Percentiles rank a stretch among this genome's conserved stretches.
These are phyloP conservation scores for Allium sativum DNA, from an alignment of 106 monocot species.

Conservation along the genomic window DNA sequence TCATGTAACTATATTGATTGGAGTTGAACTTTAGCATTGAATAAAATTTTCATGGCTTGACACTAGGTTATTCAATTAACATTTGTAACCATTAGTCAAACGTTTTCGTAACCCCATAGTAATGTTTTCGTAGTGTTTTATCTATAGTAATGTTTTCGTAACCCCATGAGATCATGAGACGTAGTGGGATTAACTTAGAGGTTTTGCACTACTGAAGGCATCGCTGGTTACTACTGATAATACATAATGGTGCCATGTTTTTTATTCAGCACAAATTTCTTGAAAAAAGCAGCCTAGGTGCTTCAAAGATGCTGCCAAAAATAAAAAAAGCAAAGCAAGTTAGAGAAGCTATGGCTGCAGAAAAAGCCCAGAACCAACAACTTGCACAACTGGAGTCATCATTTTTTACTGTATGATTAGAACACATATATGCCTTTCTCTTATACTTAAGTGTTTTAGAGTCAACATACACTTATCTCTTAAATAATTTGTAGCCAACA, in stretches of 20 bases:
- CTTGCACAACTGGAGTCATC: slow-evolving; percentile 14
- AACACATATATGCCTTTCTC: neutral
- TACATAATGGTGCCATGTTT: neutral
- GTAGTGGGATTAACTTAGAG: too few relatives aligned
- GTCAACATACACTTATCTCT: slow-evolving; percentile 2
- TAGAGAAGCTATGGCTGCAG: slow-evolving; percentile 50
- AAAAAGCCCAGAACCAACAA: slow-evolving; percentile 38
- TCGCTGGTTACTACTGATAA: too few relatives aligned
- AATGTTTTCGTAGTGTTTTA: too few relatives aligned
- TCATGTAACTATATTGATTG: too few relatives aligned
- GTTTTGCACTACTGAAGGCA: too few relatives aligned
- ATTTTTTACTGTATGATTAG: slow-evolving; percentile 15
- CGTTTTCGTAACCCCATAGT: too few relatives aligned
- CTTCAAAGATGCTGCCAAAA: slow-evolving; percentile 83
- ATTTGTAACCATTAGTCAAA: too few relatives aligned
- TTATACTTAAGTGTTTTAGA: neutral
- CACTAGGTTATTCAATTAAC: too few relatives aligned
- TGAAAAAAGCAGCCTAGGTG: slow-evolving; percentile 75
- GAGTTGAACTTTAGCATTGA: too few relatives aligned
- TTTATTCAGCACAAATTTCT: slow-evolving; percentile 87
- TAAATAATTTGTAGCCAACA: slow-evolving; percentile 18
- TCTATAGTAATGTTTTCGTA: too few relatives aligned
- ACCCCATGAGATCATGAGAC: too few relatives aligned
- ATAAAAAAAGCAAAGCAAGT: slow-evolving; percentile 81
- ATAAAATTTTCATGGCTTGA: too few relatives aligned